Base-by-base conservation (phyloP, 2,329 filamentous ascomycete genomes). In the Setomelanomma holmii region DNA sequence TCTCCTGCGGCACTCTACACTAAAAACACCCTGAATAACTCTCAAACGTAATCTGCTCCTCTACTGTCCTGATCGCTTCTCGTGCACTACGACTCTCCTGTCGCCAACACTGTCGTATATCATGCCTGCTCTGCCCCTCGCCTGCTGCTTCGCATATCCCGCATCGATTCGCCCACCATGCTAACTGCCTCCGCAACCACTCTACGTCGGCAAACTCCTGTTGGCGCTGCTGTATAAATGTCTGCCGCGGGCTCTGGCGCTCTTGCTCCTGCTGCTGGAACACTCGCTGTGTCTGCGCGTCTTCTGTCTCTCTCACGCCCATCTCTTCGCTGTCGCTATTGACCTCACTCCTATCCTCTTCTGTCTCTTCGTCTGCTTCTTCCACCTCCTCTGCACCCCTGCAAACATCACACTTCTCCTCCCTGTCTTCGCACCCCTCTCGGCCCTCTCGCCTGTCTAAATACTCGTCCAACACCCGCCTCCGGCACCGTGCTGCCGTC, bases 21-120 rank as follows among this genome's bases (percentile, higher is more conserved):
- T n/a, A 16, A 34, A 48, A 58, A 49, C 46, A 58, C 12, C 46
- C 49, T 49, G 40, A 53, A 53, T 46, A 58, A 12, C n/a, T n/a
- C 14, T 53, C 39, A 38, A 49, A 53, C 48, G 41, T 7, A 4
- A 46, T 46, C 38, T 51, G 23, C 16, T 46, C 39, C 14, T 55
- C 42, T 40, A 55, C 4, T 20, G 12, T 19, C 48, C 46, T 49
- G 21, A 50, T 33, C 34, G 38, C 50, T 41, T 43, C 40, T 40
- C 36, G 41, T n/a, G 8, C 39, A 16, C 33, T 8, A 35, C 38
- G 12, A 27, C 58, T 53, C 40, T 47, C 42, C 23, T 27, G 21
- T 30, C 40, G 36, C 50, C 19, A 48, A 55, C 34, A 58, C 38
- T 40, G 16, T 45, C 38, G 24, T n/a, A 53, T 16, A 16, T 51